These are phyloP conservation scores for Cynanchum wilfordii DNA, from an alignment of 257 asterid genomes.

Conservation along the genomic window DNA sequence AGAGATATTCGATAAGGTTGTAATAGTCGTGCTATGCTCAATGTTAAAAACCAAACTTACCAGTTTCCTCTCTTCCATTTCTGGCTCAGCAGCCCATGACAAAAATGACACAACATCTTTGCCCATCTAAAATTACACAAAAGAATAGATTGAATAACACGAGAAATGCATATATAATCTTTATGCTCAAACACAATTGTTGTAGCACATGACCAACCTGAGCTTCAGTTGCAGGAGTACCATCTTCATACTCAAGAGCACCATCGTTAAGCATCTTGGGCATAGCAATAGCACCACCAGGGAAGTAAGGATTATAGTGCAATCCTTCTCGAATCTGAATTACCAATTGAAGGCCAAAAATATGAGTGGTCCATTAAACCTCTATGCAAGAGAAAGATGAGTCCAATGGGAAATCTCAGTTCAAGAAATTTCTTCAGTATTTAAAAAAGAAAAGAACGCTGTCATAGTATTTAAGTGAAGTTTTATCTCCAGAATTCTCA, in stretches of 20 bases:
- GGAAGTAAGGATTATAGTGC: slow-evolving; percentile 78
- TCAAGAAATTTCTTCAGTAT: background rate
- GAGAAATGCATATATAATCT: background rate
- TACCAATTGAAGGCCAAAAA: background rate
- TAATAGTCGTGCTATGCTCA: background rate
- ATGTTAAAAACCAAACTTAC: slow-evolving; percentile 26
- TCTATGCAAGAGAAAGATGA: background rate
- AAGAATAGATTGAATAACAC: slow-evolving; percentile 2
- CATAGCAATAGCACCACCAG: slow-evolving; percentile 88
- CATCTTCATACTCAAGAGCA: slow-evolving; percentile 79
- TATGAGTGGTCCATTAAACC: background rate
- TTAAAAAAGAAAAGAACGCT: background rate
- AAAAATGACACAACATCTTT: slow-evolving; percentile 66
- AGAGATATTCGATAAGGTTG: background rate
- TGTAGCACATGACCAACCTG: slow-evolving; percentile 34
- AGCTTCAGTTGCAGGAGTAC: slow-evolving; percentile 77
- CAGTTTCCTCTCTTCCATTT: slow-evolving; percentile 85
- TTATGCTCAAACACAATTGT: background rate
- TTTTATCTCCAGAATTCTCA: too few relatives aligned
- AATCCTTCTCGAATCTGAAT: slow-evolving; percentile 70
- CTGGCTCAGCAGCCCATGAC: slow-evolving; percentile 86
- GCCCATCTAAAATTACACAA: slow-evolving; percentile 54
- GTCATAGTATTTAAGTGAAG: too few relatives aligned
- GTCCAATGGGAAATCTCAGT: background rate
- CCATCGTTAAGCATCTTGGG: slow-evolving; percentile 85